Percentiles rank a stretch among this genome's conserved stretches.
Evolutionary conservation across 1,284 basidiomycete genomes (phyloP).

Genomic region (Sanghuangporus sanghuang): DNA sequence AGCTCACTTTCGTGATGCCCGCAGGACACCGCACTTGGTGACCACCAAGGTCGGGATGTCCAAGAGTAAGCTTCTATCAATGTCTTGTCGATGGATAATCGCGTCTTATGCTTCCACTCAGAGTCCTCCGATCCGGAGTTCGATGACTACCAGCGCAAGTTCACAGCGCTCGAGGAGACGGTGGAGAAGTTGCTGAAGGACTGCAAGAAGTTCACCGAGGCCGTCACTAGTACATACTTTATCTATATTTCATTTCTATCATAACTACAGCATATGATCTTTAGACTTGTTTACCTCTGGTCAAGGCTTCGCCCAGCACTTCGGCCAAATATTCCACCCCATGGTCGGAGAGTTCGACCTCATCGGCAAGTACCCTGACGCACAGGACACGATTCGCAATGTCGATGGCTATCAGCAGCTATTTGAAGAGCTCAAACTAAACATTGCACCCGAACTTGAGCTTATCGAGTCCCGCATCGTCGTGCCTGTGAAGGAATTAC

Average conservation of each 20-base stretch:
- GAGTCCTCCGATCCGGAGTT: constrained; percentile 87
- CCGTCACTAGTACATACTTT: constrained; percentile 59
- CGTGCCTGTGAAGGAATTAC: constrained; percentile 86
- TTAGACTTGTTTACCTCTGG: constrained; percentile 79
- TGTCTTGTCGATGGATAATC: background rate
- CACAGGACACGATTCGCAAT: constrained; percentile 76
- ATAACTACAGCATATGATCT: background rate
- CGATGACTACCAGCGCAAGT: constrained; percentile 77
- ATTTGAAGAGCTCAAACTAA: constrained; percentile 80
- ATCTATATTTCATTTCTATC: background rate
- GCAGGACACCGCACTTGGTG: constrained; percentile 83
- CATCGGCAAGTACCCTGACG: constrained; percentile 72
- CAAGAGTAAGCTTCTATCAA: constrained; percentile 64
- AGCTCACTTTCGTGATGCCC: background rate
- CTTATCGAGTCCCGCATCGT: constrained; percentile 88
- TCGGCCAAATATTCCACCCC: constrained; percentile 76
- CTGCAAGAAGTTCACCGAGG: constrained; percentile 81
- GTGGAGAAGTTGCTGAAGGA: constrained; percentile 92
- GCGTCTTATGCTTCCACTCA: constrained; percentile 29
- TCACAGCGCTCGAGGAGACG: constrained; percentile 72
- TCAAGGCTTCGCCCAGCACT: constrained; percentile 72
- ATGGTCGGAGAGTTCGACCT: constrained; percentile 82
- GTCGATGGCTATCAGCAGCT: constrained; percentile 65
- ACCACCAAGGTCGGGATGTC: constrained; percentile 83
- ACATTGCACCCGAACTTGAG: constrained; percentile 89